These are phyloP conservation scores for Tuber melanosporum DNA, from an alignment of 495 filamentous ascomycete species.

Conservation along the genomic window DNA sequence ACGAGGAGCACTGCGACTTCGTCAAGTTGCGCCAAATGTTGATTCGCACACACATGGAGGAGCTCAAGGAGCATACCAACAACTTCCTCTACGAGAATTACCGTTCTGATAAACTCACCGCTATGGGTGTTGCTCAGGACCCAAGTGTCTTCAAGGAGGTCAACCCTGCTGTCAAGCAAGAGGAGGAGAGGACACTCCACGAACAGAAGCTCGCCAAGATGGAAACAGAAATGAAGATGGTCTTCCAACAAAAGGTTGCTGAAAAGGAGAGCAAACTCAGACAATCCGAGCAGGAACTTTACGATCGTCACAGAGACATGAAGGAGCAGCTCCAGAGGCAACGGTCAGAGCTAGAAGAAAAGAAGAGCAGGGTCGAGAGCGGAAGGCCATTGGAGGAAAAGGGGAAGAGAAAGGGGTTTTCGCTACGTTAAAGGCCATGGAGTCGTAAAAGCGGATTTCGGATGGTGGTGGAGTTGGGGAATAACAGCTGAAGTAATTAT, in stretches of 20 bases:
- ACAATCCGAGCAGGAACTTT: constrained; percentile 97
- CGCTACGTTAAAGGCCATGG: constrained; percentile 63
- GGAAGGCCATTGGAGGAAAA: constrained; percentile 95
- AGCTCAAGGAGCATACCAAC: constrained; percentile 99
- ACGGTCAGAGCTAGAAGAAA: constrained; percentile 89
- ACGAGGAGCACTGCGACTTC: constrained; percentile 99
- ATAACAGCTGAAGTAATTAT: constrained; percentile 34
- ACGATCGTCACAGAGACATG: constrained; percentile 97
- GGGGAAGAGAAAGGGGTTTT: constrained; percentile 95
- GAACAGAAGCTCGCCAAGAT: constrained; percentile 99
- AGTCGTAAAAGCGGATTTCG: constrained; percentile 34
- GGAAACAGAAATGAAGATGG: constrained; percentile 99
- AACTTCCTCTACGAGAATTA: constrained; percentile 98
- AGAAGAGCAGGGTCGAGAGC: constrained; percentile 87
- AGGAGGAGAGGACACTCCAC: constrained; percentile 94
- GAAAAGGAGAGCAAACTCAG: constrained; percentile 99
- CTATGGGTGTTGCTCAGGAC: constrained; percentile 97
- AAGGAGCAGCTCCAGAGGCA: constrained; percentile 97
- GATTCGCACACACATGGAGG: constrained; percentile 99
- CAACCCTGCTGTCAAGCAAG: constrained; percentile 99
- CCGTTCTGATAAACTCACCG: constrained; percentile 94
- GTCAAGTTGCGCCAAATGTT: constrained; percentile 99
- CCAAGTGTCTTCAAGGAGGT: constrained; percentile 99
- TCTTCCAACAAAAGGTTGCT: constrained; percentile 99
- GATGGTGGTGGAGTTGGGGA: constrained; percentile 6